These are phyloP conservation scores for Corchorus olitorius DNA, from an alignment of 345 rosid genomes.

Conservation along the genomic window DNA sequence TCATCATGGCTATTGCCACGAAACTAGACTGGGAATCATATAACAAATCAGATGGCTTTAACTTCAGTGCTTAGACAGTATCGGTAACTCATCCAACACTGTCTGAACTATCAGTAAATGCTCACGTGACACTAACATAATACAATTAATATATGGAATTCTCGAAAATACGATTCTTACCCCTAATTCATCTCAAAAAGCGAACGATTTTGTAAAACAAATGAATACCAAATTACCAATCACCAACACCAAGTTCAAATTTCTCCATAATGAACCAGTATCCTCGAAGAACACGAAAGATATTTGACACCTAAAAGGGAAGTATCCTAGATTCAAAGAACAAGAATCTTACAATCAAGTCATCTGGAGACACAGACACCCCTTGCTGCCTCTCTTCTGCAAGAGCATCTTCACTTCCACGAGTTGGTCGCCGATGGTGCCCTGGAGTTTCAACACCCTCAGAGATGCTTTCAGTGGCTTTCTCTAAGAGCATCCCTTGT, in stretches of 20 bases:
- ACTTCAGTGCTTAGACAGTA: neutral
- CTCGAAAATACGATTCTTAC: neutral
- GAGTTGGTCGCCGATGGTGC: constrained; percentile 77
- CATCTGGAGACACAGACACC: constrained; percentile 81
- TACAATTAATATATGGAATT: neutral
- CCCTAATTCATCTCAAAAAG: neutral
- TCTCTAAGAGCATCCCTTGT: constrained; percentile 85
- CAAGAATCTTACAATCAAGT: constrained; percentile 70
- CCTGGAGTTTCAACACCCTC: constrained; percentile 73
- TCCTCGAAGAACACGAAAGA: too few species aligned
- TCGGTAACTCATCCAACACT: neutral
- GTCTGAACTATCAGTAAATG: neutral
- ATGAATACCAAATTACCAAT: too few species aligned
- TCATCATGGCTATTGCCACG: neutral
- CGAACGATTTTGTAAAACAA: neutral
- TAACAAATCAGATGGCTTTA: neutral
- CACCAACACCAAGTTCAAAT: neutral
- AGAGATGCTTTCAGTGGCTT: constrained; percentile 72
- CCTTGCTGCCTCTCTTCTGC: constrained; percentile 83
- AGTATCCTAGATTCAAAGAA: neutral
- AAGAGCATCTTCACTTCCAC: constrained; percentile 91
- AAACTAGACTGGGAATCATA: neutral
- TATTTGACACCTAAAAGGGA: neutral
- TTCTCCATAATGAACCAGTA: neutral
- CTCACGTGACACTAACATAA: neutral